Evolutionary conservation across 371 early-diverging fungal species (phyloP), one percentile per base, ranked within the genome.

Genomic region (Mucor sp.): DNA sequence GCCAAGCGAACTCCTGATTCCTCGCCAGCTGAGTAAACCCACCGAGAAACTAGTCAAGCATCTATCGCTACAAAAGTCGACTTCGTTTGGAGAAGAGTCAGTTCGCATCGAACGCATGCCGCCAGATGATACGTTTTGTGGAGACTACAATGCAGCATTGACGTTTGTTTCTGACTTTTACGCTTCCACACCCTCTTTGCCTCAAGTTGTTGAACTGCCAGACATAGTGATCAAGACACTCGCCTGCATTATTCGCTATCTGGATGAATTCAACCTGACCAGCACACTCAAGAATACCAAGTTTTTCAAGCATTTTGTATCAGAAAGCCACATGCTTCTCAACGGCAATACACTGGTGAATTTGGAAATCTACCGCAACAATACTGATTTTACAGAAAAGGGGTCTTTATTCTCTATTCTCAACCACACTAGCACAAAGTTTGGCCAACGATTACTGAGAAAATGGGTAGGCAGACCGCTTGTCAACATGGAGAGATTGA

Each of bases 391-490:
- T 58, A 72, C 73, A 0, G 77, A 69, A 15, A 68, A 84, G 17
- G 91, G 92, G 0, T 84, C 87, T 0, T 74, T 95, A 41, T 83
- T 93, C 50, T 82, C 85, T 68, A 76, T 88, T 1, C 64, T 95
- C 60, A 87, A 93, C 67, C 87, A 86, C 58, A 93, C 94, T 0
- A 69, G 63, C 4, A 92, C 95, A 4, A 78, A 81, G 30, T 92
- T 92, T 76, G 97, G 97, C 70, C 65, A 85, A 37, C 78, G 96
- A 28, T 64, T 93, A 63, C 77, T 97, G 53, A 87, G 88, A 44
- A 89, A 88, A 67, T 96, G 95, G 95, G 75, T 95, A 4, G 89
- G 90, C 0, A 80, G 88, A 57, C 97, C 97, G 0, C 77, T 91
- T 15, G 71, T 87, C 6, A 74, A 90, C 47, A 60, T 68, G 4